These are phyloP conservation scores for Termitomyces sp. DNA, from an alignment of 768 basidiomycete genomes.

Conservation along the genomic window DNA sequence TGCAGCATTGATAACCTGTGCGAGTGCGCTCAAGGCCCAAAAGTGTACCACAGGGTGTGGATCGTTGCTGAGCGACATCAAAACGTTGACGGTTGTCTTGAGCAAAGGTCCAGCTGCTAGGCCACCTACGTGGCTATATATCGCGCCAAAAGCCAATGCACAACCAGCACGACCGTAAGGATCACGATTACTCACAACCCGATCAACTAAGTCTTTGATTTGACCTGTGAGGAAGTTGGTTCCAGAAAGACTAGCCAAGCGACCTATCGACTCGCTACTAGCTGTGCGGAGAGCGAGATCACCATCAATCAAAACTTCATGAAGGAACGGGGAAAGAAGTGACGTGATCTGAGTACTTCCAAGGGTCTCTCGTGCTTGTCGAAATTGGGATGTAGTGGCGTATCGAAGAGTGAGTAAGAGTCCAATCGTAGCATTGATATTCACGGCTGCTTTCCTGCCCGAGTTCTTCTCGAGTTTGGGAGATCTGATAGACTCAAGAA, in stretches of 20 bases:
- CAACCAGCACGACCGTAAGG: conserved; percentile 92
- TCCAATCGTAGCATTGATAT: conserved; percentile 75
- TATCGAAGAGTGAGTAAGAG: conserved; percentile 63
- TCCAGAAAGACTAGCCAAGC: conserved; percentile 77
- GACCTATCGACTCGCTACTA: conserved; percentile 85
- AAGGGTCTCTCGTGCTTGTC: conserved; percentile 61
- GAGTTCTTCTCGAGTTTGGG: conserved; percentile 81
- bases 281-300: conserved; percentile 72
- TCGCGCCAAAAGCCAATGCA: conserved; percentile 85
- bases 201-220: conserved; percentile 87
- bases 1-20: conserved; percentile 85
- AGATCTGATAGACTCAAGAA: conserved; percentile 64
- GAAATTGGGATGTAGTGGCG: conserved; percentile 43
- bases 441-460: conserved; percentile 79
- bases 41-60: conserved; percentile 96
- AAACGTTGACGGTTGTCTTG: conserved; percentile 92
- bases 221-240: conserved; percentile 80
- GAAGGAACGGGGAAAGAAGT: conserved; percentile 65
- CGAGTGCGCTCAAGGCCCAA: conserved; percentile 83
- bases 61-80: conserved; percentile 93
- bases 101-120: conserved; percentile 91
- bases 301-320: conserved; percentile 80
- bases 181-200: conserved; percentile 91
- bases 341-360: conserved; percentile 59
- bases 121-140: conserved; percentile 89